Evolutionary conservation across 1,284 basidiomycete genomes (phyloP).

Genomic region (Porogramme epimiltina): DNA sequence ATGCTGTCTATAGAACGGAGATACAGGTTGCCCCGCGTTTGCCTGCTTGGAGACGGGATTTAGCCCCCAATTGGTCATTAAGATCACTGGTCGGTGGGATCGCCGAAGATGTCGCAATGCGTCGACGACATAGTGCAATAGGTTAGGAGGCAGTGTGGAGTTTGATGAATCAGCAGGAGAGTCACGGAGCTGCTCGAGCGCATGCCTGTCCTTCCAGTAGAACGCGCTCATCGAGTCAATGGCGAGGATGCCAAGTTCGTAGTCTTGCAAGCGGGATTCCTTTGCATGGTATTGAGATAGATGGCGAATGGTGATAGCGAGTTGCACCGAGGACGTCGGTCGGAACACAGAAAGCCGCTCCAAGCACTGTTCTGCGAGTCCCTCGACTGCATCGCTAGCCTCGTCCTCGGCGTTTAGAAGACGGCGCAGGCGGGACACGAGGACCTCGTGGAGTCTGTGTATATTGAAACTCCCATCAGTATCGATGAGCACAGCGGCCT

Average conservation of each 20-base stretch:
- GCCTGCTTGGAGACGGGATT: constrained; percentile 31
- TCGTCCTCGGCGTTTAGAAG: not conserved
- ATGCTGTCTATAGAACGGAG: constrained; percentile 52
- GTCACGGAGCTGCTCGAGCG: constrained; percentile 53
- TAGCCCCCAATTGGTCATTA: constrained; percentile 70
- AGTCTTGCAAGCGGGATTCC: constrained; percentile 42
- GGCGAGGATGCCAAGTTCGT: constrained; percentile 62
- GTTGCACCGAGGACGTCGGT: constrained; percentile 63
- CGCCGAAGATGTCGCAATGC: constrained; percentile 53
- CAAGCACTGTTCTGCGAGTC: constrained; percentile 46
- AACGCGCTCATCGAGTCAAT: constrained; percentile 78
- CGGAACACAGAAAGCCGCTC: constrained; percentile 64
- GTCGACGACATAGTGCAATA: constrained; percentile 47
- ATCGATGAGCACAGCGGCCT: constrained; percentile 68
- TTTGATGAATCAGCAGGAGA: constrained; percentile 16
- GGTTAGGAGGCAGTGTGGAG: constrained; percentile 26
- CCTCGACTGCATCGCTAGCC: constrained; percentile 8
- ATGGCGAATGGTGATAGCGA: constrained; percentile 63
- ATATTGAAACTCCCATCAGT: constrained; percentile 66
- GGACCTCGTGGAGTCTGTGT: constrained; percentile 51
- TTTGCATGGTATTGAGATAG: constrained; percentile 58
- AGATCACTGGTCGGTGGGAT: constrained; percentile 52
- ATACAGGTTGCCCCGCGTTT: constrained; percentile 22
- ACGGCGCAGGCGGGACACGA: constrained; percentile 41
- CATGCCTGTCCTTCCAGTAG: constrained; percentile 75